A percentile compares a stretch with the other conserved stretches of the same genome.
Evolutionary conservation across 2,329 filamentous ascomycete genomes (phyloP).

Genomic region (Ampelomyces quisqualis): DNA sequence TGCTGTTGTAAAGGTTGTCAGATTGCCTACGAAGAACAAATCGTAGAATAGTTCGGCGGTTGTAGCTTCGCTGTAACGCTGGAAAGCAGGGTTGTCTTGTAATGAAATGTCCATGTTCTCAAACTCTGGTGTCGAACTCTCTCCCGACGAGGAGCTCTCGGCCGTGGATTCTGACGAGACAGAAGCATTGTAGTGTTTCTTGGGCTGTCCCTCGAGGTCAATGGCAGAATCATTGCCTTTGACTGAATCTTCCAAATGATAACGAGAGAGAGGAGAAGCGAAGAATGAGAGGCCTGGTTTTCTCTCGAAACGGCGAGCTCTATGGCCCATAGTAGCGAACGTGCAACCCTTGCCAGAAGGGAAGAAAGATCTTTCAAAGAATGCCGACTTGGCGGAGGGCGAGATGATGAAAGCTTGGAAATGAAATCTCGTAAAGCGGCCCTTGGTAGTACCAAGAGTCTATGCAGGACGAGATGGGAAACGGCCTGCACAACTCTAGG

Average conservation of each 20-base stretch:
- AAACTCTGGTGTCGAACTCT: too few species aligned
- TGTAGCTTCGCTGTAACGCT: constrained; percentile 52
- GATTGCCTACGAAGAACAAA: constrained; percentile 61
- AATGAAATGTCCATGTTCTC: constrained; percentile 12
- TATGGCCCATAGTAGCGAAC: constrained; percentile 19
- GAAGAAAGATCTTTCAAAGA: too few species aligned
- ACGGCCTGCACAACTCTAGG: neutral
- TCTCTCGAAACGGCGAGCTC: constrained; percentile 17
- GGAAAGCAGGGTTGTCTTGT: constrained; percentile 33
- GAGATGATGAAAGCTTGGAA: too few species aligned
- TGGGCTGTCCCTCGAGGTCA: constrained; percentile 10
- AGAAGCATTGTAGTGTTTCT: constrained; percentile 6
- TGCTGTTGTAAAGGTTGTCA: constrained; percentile 61
- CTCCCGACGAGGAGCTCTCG: too few species aligned
- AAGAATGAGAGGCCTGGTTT: constrained; percentile 18
- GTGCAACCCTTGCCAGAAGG: too few species aligned
- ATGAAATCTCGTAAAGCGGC: too few species aligned
- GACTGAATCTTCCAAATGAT: neutral
- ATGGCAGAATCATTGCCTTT: neutral
- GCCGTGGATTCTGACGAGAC: constrained; percentile 2
- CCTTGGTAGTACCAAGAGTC: too few species aligned
- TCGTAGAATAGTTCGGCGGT: constrained; percentile 62
- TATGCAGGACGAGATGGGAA: neutral
- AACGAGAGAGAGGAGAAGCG: constrained; percentile 17
- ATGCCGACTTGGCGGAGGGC: too few species aligned